A percentile compares a stretch with the other conserved stretches of the same genome.
Conservation (phyloP, 106 monocot genomes). For the Platanthera guangdongensis region DNA sequence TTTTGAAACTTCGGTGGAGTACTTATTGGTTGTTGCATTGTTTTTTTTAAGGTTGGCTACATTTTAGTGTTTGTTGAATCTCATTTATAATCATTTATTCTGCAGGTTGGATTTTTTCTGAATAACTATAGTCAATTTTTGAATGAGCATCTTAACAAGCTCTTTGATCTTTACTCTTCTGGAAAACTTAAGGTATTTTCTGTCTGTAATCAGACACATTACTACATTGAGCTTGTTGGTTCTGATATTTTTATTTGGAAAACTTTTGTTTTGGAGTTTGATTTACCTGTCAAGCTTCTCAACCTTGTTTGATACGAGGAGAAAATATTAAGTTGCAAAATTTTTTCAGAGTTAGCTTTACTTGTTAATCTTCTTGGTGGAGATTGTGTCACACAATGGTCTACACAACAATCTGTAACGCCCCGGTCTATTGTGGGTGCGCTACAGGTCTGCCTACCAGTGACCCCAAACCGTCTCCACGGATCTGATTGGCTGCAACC, state of each 20-base stretch:
- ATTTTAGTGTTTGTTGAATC: neutral
- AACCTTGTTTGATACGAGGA: neutral
- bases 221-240: neutral
- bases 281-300: neutral
- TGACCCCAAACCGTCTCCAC: too few species aligned
- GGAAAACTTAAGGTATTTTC: slow-evolving; percentile 84
- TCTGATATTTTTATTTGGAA: neutral
- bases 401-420: too few species aligned
- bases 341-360: too few species aligned
- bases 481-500: too few species aligned
- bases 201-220: neutral
- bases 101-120: slow-evolving; percentile 96
- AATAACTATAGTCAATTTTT: slow-evolving; percentile 65
- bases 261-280: neutral
- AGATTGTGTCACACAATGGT: too few species aligned
- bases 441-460: too few species aligned
- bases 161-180: slow-evolving; percentile 69
- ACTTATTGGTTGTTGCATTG: neutral
- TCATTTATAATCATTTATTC: slow-evolving; percentile 1
- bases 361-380: too few species aligned
- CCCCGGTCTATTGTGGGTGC: too few species aligned
- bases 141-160: slow-evolving; percentile 67
- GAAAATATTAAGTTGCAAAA: neutral
- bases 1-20: neutral
- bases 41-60: neutral